Evolutionary conservation across 345 rosid species (phyloP), one percentile per base, ranked within the genome.

Genomic region (Draba incana): DNA sequence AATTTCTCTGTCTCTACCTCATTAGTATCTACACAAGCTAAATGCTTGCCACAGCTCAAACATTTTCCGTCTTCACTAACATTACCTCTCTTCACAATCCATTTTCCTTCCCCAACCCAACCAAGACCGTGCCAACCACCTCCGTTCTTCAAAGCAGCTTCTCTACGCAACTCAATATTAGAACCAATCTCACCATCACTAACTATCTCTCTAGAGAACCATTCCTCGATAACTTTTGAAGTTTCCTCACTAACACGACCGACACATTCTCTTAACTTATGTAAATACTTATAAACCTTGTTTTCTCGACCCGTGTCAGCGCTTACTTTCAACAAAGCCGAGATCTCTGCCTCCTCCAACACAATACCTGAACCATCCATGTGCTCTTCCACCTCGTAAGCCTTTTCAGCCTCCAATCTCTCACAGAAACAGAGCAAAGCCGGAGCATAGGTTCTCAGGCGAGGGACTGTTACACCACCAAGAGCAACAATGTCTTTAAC

Each of bases 101-200:
- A 92, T 57, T 74, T 85, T 27, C 94, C 96, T 47, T 81, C 67
- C 64, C 97, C 97, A 72, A 85, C 73, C 97, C 97, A 93, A 13
- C 98, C 98, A 44, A 84, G 61, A 53, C 98, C 97, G 67, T 93
- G 97, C 96, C 94, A 93, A 63, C 98, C 97, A 1, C 92, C 96
- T 9, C 97, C 97, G 64, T 90, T 93, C 77, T 73, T 88, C 57
- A 62, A 43, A 78, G 79, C 57, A 10, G 79, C 77, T 10, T 72
- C 84, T 73, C 78, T 80, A 77, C 80, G 77, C 47, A 75, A 49
- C 52, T 54, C 72, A 42, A 12, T 69, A 16, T 81, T 83, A 50
- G 64, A 58, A 63, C 75, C 74, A 49, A 10, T 70, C 47, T 41
- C 69, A 20, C 48, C 20, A 8, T 11, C 71, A 46, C 77, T 66